A percentile compares a stretch with the other conserved stretches of the same genome.
Evolutionary conservation across 495 filamentous ascomycete genomes (phyloP).

Genomic region (Trichoderma virens): DNA sequence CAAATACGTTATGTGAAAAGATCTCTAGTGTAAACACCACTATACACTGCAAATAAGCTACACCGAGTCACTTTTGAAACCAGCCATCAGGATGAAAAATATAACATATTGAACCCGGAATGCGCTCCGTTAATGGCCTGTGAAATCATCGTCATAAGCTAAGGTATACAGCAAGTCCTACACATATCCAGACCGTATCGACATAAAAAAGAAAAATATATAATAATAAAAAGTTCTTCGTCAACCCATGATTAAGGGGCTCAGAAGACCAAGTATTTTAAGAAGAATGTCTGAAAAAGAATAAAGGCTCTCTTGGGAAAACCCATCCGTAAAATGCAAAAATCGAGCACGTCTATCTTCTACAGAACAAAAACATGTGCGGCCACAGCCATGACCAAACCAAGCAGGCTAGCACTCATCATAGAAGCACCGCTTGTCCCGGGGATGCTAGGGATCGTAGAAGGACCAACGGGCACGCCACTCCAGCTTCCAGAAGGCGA

Average conservation of each 20-base stretch:
- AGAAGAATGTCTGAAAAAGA: not conserved
- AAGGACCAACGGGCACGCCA: not conserved
- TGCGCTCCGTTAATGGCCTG: not conserved
- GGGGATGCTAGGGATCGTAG: not conserved
- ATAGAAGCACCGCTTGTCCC: not conserved
- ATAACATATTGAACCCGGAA: not conserved
- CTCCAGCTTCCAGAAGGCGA: slow-evolving; percentile 6
- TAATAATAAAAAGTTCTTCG: not conserved
- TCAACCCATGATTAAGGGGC: not conserved
- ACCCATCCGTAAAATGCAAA: not conserved
- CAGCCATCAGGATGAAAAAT: not conserved
- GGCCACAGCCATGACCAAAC: not conserved
- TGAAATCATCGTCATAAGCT: slow-evolving; percentile 7
- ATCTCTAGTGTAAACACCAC: no score
- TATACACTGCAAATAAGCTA: no score
- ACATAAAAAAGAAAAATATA: not conserved
- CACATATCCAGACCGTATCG: slow-evolving; percentile 2
- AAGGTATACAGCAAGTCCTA: slow-evolving; percentile 1
- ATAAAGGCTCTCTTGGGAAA: not conserved
- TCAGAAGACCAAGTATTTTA: not conserved
- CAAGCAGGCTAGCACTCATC: slow-evolving; percentile 4
- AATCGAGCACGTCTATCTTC: not conserved
- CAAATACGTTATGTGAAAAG: no score
- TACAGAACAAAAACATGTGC: slow-evolving; percentile 2
- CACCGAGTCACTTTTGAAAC: no score